A percentile compares a stretch with the other conserved stretches of the same genome.
Evolutionary conservation across 345 rosid genomes (phyloP).

Genomic region (Citrus mangshanensis): DNA sequence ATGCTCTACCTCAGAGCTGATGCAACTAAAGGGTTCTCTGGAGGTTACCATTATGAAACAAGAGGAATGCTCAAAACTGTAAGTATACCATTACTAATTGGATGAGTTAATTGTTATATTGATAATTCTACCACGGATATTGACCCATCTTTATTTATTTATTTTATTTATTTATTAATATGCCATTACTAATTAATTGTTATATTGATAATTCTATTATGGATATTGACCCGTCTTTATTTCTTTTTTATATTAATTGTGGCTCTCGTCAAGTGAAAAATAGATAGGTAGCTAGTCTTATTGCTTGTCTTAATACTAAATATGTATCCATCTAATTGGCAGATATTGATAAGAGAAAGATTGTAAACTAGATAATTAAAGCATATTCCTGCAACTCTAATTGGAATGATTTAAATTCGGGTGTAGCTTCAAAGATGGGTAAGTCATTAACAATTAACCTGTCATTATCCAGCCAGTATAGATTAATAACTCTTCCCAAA

Average conservation of each 20-base stretch:
- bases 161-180: background rate
- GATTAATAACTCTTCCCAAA: background rate
- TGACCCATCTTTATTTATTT: background rate
- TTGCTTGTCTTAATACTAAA: background rate
- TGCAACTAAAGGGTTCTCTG: conserved; percentile 72
- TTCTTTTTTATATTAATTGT: background rate
- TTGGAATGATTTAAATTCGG: background rate
- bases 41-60: conserved; percentile 69
- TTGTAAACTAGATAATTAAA: background rate
- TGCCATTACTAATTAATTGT: background rate
- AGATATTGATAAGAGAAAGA: conserved; percentile 5
- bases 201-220: background rate
- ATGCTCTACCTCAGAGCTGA: conserved; percentile 93
- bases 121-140: background rate
- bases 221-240: background rate
- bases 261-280: background rate
- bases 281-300: background rate
- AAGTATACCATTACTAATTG: conserved; percentile 17
- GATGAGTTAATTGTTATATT: background rate
- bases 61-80: conserved; percentile 81
- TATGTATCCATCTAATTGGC: background rate
- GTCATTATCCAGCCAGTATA: background rate
- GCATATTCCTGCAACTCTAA: background rate
- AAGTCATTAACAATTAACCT: background rate
- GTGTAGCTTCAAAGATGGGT: conserved; percentile 14